phyloP scores from a whole-genome alignment of 2,329 filamentous ascomycete species.

The Pseudogymnoascus sp. region DNA sequence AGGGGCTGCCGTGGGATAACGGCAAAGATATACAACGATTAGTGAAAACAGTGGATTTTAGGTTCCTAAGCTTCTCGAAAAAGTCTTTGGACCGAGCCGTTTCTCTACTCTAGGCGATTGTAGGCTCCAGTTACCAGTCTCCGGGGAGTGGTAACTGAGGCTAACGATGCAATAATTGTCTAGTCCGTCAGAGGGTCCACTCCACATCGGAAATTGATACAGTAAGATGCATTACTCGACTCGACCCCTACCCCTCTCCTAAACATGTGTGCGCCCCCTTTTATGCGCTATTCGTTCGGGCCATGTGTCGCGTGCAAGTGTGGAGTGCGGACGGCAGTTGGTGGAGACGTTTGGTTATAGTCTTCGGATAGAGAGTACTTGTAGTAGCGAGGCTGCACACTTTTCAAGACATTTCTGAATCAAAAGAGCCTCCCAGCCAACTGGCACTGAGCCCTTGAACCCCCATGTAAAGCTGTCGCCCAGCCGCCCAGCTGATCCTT shows the following conservation, averaged over 20 bases:
- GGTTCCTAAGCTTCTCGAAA: background rate
- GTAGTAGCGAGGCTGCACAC: background rate
- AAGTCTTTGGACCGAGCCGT: background rate
- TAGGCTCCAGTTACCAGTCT: background rate
- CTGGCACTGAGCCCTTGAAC: background rate
- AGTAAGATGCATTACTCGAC: background rate
- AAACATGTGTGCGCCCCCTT: background rate
- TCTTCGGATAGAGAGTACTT: background rate
- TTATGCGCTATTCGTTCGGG: background rate
- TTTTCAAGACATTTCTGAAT: background rate
- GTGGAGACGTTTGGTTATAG: background rate
- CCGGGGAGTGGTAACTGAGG: background rate
- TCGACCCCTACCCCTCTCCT: background rate
- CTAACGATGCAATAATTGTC: background rate
- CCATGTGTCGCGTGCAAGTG: background rate
- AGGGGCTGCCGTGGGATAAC: background rate
- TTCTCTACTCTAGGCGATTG: background rate
- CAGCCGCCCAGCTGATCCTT: background rate
- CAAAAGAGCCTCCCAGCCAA: background rate
- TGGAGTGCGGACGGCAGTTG: background rate
- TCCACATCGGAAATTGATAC: background rate
- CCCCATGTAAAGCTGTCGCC: background rate
- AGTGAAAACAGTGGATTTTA: slow-evolving; percentile 1
- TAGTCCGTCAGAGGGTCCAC: background rate
- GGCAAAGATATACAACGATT: background rate